Evolutionary conservation across 1,284 basidiomycete genomes (phyloP).

Genomic region (Pascua guehoae): DNA sequence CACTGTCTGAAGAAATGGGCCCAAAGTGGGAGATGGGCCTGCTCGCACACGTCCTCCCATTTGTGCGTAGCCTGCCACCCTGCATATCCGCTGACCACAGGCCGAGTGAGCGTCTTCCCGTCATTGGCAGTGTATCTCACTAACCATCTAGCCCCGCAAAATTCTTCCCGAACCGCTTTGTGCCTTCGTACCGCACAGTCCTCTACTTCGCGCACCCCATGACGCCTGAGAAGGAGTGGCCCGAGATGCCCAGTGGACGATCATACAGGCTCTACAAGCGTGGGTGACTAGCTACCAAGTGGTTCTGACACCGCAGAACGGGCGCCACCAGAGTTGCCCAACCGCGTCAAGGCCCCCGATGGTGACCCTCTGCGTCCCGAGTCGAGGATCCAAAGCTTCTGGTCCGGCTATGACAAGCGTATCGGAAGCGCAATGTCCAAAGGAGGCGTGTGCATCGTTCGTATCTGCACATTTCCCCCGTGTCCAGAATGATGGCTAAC

Average conservation of each 20-base stretch:
- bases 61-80: neutral
- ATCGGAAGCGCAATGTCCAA: conserved; percentile 22
- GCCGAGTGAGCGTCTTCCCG: neutral
- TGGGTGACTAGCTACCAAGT: conserved; percentile 1
- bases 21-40: conserved; percentile 6
- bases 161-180: neutral
- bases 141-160: neutral
- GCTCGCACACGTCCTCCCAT: conserved; percentile 5
- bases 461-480: conserved; percentile 1
- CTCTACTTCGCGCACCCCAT: conserved; percentile 23
- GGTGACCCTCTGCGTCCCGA: too few species aligned
- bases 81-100: neutral
- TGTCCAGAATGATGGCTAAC: neutral
- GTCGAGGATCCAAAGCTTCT: conserved; percentile 23
- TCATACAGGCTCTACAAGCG: conserved; percentile 17
- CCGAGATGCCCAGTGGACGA: conserved; percentile 20
- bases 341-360: too few species aligned
- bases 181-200: conserved; percentile 1
- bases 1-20: neutral
- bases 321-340: too few species aligned
- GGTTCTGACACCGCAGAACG: too few species aligned
- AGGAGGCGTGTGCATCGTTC: conserved; percentile 34
- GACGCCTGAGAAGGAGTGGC: conserved; percentile 15
- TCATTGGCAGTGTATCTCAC: neutral
- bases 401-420: conserved; percentile 21